Conservation (phyloP, 164 flowering plant genomes). For the Vitis amurensis region DNA sequence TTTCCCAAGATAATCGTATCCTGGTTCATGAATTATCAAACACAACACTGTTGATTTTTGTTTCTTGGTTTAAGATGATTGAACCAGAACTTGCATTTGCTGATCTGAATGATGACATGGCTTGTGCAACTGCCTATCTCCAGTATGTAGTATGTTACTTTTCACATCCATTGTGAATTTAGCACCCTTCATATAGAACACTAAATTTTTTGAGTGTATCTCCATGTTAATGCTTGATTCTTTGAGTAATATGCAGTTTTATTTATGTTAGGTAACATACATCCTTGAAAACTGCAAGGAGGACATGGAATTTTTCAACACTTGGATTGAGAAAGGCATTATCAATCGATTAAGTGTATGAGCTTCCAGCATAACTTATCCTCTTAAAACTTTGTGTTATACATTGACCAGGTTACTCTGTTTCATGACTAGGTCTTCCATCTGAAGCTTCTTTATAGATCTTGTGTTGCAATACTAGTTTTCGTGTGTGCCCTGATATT, state of each 20-base stretch:
- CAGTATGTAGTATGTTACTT: constrained; percentile 97
- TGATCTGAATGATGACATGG: constrained; percentile 94
- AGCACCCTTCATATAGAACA: background rate
- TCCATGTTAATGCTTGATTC: background rate
- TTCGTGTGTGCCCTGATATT: background rate
- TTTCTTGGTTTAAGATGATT: constrained; percentile 67
- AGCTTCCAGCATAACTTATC: constrained; percentile 17
- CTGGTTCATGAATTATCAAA: background rate
- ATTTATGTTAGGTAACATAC: constrained; percentile 62
- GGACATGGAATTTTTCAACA: constrained; percentile 97
- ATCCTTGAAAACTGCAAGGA: constrained; percentile 94
- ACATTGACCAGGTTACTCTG: background rate
- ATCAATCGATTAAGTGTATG: constrained; percentile 82
- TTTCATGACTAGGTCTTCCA: constrained; percentile 2
- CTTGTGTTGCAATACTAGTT: background rate
- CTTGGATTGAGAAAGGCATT: constrained; percentile 97
- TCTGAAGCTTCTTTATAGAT: constrained; percentile 2
- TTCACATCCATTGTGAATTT: constrained; percentile 32
- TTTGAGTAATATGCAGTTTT: constrained; percentile 9
- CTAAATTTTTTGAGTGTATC: background rate
- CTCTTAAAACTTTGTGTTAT: background rate
- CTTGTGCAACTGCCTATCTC: constrained; percentile 99
- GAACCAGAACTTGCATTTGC: constrained; percentile 99
- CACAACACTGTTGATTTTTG: constrained; percentile 7
- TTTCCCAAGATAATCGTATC: background rate